phyloP scores from a whole-genome alignment of 2,329 filamentous ascomycete species.

The Decorospora gaudefroyi region DNA sequence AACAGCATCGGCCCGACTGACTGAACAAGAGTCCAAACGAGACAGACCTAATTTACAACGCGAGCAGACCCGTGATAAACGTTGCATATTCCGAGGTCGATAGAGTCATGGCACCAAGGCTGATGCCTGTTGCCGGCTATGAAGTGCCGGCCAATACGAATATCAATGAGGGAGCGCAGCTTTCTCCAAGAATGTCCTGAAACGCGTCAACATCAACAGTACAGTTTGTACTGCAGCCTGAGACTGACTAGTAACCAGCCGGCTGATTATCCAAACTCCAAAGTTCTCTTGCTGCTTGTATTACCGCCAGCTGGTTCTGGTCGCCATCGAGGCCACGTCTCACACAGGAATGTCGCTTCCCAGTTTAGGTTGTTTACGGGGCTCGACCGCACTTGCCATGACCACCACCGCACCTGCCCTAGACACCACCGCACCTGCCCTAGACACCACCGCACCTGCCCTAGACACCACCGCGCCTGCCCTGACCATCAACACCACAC shows the following conservation, averaged over 20 bases:
- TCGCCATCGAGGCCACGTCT: constrained; percentile 2
- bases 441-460: too few species aligned
- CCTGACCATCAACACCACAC: too few species aligned
- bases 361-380: constrained; percentile 1
- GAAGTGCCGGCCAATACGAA: constrained; percentile 1
- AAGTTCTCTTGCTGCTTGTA: neutral
- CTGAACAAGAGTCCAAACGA: too few species aligned
- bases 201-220: neutral
- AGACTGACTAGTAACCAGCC: constrained; percentile 1
- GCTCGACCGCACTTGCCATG: too few species aligned
- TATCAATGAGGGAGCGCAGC: neutral
- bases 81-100: constrained; percentile 1
- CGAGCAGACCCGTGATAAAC: constrained; percentile 16
- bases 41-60: constrained; percentile 12
- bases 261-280: neutral
- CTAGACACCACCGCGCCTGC: too few species aligned
- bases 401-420: too few species aligned
- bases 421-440: too few species aligned
- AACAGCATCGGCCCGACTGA: constrained; percentile 20
- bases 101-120: constrained; percentile 6
- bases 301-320: neutral
- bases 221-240: constrained; percentile 1
- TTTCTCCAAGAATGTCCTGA: neutral
- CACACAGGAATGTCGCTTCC: neutral
- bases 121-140: constrained; percentile 2